Conservation (phyloP, 192 early-diverging fungal species). For the Allomyces macrogynus region DNA sequence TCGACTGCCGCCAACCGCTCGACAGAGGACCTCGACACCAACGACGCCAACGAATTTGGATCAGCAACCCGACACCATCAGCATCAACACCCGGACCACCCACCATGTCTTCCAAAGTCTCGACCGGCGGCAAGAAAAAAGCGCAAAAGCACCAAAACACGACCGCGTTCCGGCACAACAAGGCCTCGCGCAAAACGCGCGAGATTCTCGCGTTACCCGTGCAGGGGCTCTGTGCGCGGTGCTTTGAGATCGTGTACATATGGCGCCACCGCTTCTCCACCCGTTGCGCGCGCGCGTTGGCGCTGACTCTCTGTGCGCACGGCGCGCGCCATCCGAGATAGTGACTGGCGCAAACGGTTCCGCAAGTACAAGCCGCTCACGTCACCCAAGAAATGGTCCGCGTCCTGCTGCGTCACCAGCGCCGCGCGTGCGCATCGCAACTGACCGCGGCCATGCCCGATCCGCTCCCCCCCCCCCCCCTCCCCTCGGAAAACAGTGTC, state of each 20-base stretch:
- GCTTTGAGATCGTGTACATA: constrained; percentile 16
- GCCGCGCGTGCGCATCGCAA: no score
- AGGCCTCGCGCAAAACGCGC: constrained; percentile 55
- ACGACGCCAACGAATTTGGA: no score
- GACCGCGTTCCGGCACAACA: constrained; percentile 68
- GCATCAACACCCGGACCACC: no score
- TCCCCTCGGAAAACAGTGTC: constrained; percentile 25
- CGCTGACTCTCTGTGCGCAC: no score
- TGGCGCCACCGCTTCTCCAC: background rate
- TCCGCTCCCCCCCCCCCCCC: no score
- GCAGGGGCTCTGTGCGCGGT: constrained; percentile 39
- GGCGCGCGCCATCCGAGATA: constrained; percentile 12
- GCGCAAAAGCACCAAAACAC: constrained; percentile 78
- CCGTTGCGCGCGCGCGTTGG: no score
- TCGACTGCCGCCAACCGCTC: no score
- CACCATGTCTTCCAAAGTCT: background rate
- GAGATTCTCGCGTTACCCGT: constrained; percentile 58
- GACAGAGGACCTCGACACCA: no score
- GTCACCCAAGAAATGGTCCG: constrained; percentile 66
- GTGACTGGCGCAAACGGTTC: constrained; percentile 72
- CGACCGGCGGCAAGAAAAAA: constrained; percentile 37
- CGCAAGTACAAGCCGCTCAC: constrained; percentile 95
- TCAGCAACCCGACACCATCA: no score
- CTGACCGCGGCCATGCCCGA: no score
- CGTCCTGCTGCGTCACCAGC: background rate